Evolutionary conservation across 1,139 yeast genomes (phyloP).

Genomic region (Eremothecium gossypii): DNA sequence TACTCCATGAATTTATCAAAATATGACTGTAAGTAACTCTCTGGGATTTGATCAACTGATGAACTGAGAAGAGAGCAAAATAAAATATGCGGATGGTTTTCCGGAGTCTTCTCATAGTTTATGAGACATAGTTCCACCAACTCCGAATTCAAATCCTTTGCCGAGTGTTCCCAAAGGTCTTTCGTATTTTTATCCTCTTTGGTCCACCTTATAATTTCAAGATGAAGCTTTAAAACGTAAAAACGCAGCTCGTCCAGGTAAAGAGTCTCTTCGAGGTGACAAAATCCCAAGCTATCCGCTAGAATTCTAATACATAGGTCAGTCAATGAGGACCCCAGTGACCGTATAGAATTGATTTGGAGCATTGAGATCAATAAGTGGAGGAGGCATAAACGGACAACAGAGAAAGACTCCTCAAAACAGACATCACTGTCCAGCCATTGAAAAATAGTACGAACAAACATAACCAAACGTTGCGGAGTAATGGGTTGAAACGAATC

Average conservation of each 20-base stretch:
- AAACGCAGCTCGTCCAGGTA: slow-evolving; percentile 37
- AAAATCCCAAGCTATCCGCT: slow-evolving; percentile 43
- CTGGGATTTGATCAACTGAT: slow-evolving; percentile 12
- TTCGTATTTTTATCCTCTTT: slow-evolving; percentile 19
- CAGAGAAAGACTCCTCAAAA: slow-evolving; percentile 45
- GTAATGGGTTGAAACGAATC: slow-evolving; percentile 36
- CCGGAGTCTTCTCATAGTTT: slow-evolving; percentile 12
- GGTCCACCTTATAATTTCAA: slow-evolving; percentile 4
- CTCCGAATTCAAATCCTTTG: slow-evolving; percentile 20
- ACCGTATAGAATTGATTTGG: slow-evolving; percentile 13
- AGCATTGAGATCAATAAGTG: slow-evolving; percentile 35
- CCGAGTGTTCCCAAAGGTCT: slow-evolving; percentile 20
- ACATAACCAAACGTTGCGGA: slow-evolving; percentile 52
- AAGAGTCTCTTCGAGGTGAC: slow-evolving; percentile 35
- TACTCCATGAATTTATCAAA: slow-evolving; percentile 17
- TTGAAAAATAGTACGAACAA: slow-evolving; percentile 40
- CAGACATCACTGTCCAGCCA: slow-evolving; percentile 59
- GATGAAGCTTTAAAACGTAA: slow-evolving; percentile 39
- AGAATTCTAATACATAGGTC: slow-evolving; percentile 31
- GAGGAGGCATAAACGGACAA: slow-evolving; percentile 44
- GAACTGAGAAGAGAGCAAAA: slow-evolving; percentile 19
- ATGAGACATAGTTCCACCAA: slow-evolving; percentile 22
- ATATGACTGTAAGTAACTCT: slow-evolving; percentile 10
- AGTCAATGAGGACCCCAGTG: slow-evolving; percentile 6
- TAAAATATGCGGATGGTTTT: slow-evolving; percentile 20